Evolutionary conservation across 345 rosid species (phyloP).

Genomic region (Arabidopsis thaliana): TAIR10.1 NC_003074.8:11961001-11961500

Average conservation of each 20-base stretch:
- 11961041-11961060: neutral
- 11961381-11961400: neutral
- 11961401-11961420: neutral
- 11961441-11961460: neutral
- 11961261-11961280: slow-evolving; percentile 23
- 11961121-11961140: slow-evolving; percentile 42
- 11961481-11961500: slow-evolving; percentile 2
- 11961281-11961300: neutral
- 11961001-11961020: slow-evolving; percentile 16
- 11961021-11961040: neutral
- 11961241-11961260: slow-evolving; percentile 34
- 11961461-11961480: neutral
- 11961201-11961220: slow-evolving; percentile 37
- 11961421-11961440: neutral
- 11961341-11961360: slow-evolving; percentile 13
- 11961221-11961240: slow-evolving; percentile 38
- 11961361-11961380: slow-evolving; percentile 34
- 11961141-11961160: slow-evolving; percentile 41
- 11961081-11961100: slow-evolving; percentile 19
- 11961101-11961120: neutral
- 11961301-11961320: slow-evolving; percentile 12
- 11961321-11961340: slow-evolving; percentile 3
- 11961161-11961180: slow-evolving; percentile 38
- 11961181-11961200: slow-evolving; percentile 31
- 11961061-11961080: slow-evolving; percentile 5